phyloP scores from a whole-genome alignment of 2,329 filamentous ascomycete species.

The Pseudocercospora vitis region DNA sequence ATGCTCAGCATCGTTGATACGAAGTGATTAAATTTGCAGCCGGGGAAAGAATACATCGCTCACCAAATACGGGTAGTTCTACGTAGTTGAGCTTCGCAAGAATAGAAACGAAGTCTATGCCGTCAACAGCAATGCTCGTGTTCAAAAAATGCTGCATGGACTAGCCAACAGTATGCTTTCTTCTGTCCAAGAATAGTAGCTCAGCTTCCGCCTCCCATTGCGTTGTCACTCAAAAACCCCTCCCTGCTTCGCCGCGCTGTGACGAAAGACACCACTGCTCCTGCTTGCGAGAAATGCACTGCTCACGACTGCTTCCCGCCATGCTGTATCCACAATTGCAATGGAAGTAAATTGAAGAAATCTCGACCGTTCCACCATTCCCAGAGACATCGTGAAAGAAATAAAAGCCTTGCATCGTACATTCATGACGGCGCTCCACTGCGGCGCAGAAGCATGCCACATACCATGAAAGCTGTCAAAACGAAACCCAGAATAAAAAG shows the following conservation, averaged over 20 bases:
- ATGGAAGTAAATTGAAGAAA: not conserved
- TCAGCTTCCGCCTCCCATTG: not conserved
- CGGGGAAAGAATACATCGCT: too few relatives aligned
- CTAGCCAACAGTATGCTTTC: not conserved
- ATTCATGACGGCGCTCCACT: constrained; percentile 19
- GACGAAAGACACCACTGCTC: not conserved
- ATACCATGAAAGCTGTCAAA: constrained; percentile 9
- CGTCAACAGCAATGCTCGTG: not conserved
- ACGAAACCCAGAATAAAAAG: constrained; percentile 13
- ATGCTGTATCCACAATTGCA: not conserved
- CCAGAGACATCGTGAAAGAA: constrained; percentile 2
- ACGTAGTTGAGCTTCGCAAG: not conserved
- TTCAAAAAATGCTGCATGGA: too few relatives aligned
- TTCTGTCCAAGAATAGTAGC: constrained; percentile 3
- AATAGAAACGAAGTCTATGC: not conserved
- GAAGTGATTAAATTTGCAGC: too few relatives aligned
- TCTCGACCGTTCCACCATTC: not conserved
- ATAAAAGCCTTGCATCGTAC: constrained; percentile 14
- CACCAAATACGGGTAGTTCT: too few relatives aligned
- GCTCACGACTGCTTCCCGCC: not conserved
- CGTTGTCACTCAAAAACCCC: not conserved
- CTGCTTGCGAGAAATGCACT: not conserved
- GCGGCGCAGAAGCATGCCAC: constrained; percentile 12
- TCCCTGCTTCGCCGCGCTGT: constrained; percentile 7
- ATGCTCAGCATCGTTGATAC: too few relatives aligned